A percentile compares a stretch with the other conserved stretches of the same genome.
These are phyloP conservation scores for Cenococcum geophilum DNA, from an alignment of 495 filamentous ascomycete genomes.

Conservation along the genomic window DNA sequence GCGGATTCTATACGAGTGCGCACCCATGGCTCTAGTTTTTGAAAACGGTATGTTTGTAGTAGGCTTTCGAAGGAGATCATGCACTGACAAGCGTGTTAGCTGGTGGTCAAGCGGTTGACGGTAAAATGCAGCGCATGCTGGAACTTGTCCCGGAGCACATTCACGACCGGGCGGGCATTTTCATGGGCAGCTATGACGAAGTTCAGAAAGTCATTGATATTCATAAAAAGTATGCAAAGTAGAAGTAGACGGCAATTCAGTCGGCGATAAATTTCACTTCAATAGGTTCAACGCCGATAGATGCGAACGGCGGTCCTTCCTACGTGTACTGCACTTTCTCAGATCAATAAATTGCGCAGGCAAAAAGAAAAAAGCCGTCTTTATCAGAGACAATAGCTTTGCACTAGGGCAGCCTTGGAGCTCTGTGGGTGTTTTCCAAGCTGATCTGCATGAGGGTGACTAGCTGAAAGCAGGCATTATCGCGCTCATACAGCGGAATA, in stretches of 20 bases:
- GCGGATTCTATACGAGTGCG: conserved; percentile 95
- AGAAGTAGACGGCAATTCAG: background rate
- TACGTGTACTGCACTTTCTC: background rate
- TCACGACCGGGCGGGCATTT: conserved; percentile 93
- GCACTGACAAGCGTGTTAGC: conserved; percentile 44
- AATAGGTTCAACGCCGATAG: background rate
- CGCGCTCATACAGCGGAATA: no score
- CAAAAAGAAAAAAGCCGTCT: background rate
- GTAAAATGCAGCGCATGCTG: conserved; percentile 82
- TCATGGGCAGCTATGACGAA: conserved; percentile 90
- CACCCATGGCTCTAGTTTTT: conserved; percentile 98
- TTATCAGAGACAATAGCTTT: no score
- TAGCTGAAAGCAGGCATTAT: no score
- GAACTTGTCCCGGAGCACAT: conserved; percentile 87
- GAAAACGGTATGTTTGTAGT: conserved; percentile 72
- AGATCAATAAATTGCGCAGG: background rate
- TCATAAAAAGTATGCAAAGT: conserved; percentile 44
- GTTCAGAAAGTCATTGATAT: conserved; percentile 87
- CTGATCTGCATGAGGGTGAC: no score
- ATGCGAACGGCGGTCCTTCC: background rate
- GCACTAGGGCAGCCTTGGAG: no score
- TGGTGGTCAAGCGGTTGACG: conserved; percentile 85
- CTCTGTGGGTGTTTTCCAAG: no score
- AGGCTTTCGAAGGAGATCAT: background rate
- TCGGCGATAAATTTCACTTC: background rate